Percentiles rank a stretch among this genome's conserved stretches.
phyloP scores from a whole-genome alignment of 2,329 filamentous ascomycete species.

The Neofusicoccum cordaticola region DNA sequence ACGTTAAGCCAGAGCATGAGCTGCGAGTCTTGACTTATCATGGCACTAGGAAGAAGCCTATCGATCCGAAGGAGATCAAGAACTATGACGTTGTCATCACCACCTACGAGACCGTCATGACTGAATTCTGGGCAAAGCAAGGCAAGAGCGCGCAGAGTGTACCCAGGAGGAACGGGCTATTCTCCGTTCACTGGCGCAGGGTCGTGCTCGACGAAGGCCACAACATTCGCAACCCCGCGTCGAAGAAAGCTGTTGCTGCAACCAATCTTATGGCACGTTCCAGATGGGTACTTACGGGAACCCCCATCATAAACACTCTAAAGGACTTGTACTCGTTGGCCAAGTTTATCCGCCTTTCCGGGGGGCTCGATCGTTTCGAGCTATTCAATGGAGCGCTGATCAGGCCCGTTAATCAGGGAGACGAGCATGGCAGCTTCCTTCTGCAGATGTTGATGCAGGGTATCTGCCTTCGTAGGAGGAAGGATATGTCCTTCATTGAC shows the following conservation, averaged over 20 bases:
- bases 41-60: slow-evolving; percentile 53
- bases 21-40: slow-evolving; percentile 70
- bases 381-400: slow-evolving; percentile 64
- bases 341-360: slow-evolving; percentile 76
- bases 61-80: slow-evolving; percentile 58
- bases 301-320: slow-evolving; percentile 85
- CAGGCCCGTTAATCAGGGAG: slow-evolving; percentile 43
- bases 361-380: slow-evolving; percentile 61
- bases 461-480: slow-evolving; percentile 78
- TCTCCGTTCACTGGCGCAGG: slow-evolving; percentile 62
- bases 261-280: slow-evolving; percentile 58
- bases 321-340: slow-evolving; percentile 75
- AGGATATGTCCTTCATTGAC: slow-evolving; percentile 73
- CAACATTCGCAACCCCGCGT: slow-evolving; percentile 72
- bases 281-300: slow-evolving; percentile 75
- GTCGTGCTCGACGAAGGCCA: slow-evolving; percentile 81
- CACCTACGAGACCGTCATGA: slow-evolving; percentile 68
- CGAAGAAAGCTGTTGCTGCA: slow-evolving; percentile 60
- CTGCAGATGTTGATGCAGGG: slow-evolving; percentile 75
- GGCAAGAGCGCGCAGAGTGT: slow-evolving; percentile 18
- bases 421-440: slow-evolving; percentile 70
- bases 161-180: slow-evolving; percentile 52
- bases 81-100: slow-evolving; percentile 73
- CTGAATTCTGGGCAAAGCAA: slow-evolving; percentile 22
- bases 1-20: slow-evolving; percentile 57